Base-by-base conservation (phyloP, 2,329 filamentous ascomycete genomes). In the Lecanicillium sp. region DNA sequence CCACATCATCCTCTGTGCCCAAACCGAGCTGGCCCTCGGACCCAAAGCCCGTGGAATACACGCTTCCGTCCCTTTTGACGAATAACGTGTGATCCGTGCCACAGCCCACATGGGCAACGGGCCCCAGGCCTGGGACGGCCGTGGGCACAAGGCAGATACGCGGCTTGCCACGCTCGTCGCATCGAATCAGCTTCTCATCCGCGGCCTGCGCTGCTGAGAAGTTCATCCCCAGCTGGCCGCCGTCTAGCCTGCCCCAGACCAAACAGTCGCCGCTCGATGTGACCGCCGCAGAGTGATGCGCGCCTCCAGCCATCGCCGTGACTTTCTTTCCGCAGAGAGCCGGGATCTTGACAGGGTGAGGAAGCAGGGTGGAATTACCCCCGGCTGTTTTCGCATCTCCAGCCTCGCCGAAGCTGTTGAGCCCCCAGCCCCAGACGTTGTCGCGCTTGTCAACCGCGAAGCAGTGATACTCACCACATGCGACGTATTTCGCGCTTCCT, bases 341-440 rank as follows among this genome's bases (percentile, higher is more conserved):
- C 4, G 77, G 65, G 21, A 93, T 78, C 24, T 83, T 65, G 12
- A 77, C 78, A 2, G 87, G 84, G 50, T 78, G 75, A 7, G 81
- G 71, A 46, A 90, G 73, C 52, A 82, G 73, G 14, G 78, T 77
- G 50, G 77, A 75, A 52, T 82, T 51, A 6, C 44, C 42, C 2
- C 57, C 54, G 4, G 57, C 56, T 1, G 39, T 47, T 19, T 45
- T 45, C 44, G 74, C 70, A 44, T 77, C 69, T 39, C 83, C 87
- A 10, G 84, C 84, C 66, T 91, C 80, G 52, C 83, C 84, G 60
- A 83, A 90, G 63, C 83, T 85, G 70, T 93, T 91, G 27, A 87
- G 69, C n/a, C 87, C 87, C 86, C 87, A 91, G 1, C 78, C 75
- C 66, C 79, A 90, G 32, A 90, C 81, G 36, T 79, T 75, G 37